These are phyloP conservation scores for Lachancea sp. DNA, from an alignment of 805 yeast genomes.

Conservation along the genomic window DNA sequence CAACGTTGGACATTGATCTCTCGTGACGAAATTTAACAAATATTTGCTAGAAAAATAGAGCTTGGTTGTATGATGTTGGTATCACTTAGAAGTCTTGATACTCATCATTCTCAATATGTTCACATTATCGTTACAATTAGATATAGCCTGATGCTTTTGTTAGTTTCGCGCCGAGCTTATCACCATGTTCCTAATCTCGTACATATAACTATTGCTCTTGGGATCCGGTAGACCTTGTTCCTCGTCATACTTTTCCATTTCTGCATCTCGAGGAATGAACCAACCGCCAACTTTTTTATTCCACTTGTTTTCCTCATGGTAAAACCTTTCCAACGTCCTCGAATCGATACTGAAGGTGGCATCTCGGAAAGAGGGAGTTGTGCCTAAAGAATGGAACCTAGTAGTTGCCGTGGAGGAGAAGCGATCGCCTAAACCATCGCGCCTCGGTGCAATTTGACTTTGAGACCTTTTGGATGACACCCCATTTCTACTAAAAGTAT, in stretches of 20 bases:
- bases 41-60: too few species aligned
- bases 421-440: slow-evolving; percentile 11
- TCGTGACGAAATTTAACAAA: too few species aligned
- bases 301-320: slow-evolving; percentile 34
- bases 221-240: slow-evolving; percentile 16
- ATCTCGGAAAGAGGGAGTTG: slow-evolving; percentile 9
- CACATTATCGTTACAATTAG: background rate
- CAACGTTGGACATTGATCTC: too few species aligned
- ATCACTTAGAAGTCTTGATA: too few species aligned
- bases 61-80: too few species aligned
- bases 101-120: background rate
- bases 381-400: slow-evolving; percentile 21
- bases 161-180: slow-evolving; percentile 27
- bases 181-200: slow-evolving; percentile 33
- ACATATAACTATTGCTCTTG: slow-evolving; percentile 26
- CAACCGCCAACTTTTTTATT: slow-evolving; percentile 28
- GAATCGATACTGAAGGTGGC: slow-evolving; percentile 19
- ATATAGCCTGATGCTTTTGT: background rate
- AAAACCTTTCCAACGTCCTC: slow-evolving; percentile 24
- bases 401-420: slow-evolving; percentile 17
- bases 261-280: slow-evolving; percentile 21
- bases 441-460: slow-evolving; percentile 16
- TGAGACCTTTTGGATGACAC: slow-evolving; percentile 11
- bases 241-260: slow-evolving; percentile 8
- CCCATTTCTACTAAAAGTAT: background rate